phyloP scores from a whole-genome alignment of 495 filamentous ascomycete species.

The Alectoria sarmentosa region DNA sequence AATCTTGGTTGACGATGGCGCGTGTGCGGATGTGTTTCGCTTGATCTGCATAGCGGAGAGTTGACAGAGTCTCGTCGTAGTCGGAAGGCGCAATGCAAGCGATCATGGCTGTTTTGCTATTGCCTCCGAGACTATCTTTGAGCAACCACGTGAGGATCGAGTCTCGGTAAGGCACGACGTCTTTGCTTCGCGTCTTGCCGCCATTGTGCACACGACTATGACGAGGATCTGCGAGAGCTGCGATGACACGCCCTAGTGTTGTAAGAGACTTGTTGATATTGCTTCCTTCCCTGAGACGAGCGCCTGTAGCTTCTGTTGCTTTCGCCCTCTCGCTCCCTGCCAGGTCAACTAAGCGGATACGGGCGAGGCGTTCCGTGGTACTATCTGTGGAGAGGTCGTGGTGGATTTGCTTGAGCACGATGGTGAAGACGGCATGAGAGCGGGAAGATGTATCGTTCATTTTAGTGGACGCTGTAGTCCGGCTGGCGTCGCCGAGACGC shows the following conservation, averaged over 20 bases:
- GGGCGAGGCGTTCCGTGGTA: constrained; percentile 86
- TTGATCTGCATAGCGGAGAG: constrained; percentile 94
- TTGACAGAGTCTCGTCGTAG: constrained; percentile 95
- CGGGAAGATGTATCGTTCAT: constrained; percentile 98
- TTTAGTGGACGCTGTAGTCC: constrained; percentile 93
- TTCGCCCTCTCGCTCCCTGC: constrained; percentile 94
- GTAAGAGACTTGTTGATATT: constrained; percentile 99
- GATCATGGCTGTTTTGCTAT: constrained; percentile 98
- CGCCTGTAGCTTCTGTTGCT: constrained; percentile 88
- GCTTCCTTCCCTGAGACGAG: constrained; percentile 82
- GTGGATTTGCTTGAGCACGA: constrained; percentile 93
- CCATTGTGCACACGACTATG: constrained; percentile 37
- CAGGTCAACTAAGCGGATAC: constrained; percentile 92
- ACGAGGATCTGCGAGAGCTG: constrained; percentile 84
- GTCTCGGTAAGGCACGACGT: constrained; percentile 87
- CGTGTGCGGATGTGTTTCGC: constrained; percentile 96
- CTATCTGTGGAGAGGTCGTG: constrained; percentile 92
- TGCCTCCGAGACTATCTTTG: constrained; percentile 91
- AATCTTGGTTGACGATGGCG: constrained; percentile 92
- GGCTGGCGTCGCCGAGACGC: constrained; percentile 78
- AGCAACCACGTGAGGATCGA: constrained; percentile 96
- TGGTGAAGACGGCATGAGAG: constrained; percentile 95
- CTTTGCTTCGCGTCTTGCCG: constrained; percentile 50
- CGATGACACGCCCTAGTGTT: constrained; percentile 91
- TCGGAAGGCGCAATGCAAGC: constrained; percentile 92